Evolutionary conservation across 2,329 filamentous ascomycete genomes (phyloP), one percentile per base, ranked within the genome.

Genomic region (Pseudopithomyces maydicus): DNA sequence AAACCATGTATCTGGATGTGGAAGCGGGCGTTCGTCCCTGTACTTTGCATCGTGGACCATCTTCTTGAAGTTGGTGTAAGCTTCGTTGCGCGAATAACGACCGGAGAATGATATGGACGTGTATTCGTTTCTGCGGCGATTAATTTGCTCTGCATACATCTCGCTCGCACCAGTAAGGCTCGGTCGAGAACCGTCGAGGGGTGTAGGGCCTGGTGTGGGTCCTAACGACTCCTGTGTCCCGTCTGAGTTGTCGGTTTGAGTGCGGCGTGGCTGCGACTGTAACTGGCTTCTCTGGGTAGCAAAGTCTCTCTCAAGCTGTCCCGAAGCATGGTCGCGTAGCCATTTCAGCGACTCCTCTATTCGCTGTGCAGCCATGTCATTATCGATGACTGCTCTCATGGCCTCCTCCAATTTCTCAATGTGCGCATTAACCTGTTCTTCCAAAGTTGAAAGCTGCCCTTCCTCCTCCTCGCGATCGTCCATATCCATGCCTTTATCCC

Each of bases 1-100:
- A 68, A 90, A 90, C 88, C 88, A 90, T 11, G 84, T 84, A 12
- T 81, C 82, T 10, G 83, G 73, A 49, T 84, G 80, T 0, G 86
- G 83, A 15, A 88, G 68, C 0, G 81, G 81, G 1, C 81, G 80
- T 2, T 82, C 77, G 50, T 84, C 79, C n/a, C 80, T 80, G 60
- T 85, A 77, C 47, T 81, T 81, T 26, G 86, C 82, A 62, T 88
- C 85, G 69, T 89, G 86, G 2, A 88, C 78, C n/a, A 84, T 74
- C 8, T 79, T 77, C 68, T 86, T 85, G 78, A 89, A 90, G 20
- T 79, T 79, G 46, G 80, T 77, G 72, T 90, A 90, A 50, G 81
- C 77, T 62, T 88, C 85, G 66, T 89, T 80, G 8, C 79, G 75
- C 4, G 84, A 79, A 68, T 90, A 90, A 55, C 84, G 76, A 0